Evolutionary conservation across 1,284 basidiomycete species (phyloP), one percentile per base, ranked within the genome.

Genomic region (Veloboletus limbatus): DNA sequence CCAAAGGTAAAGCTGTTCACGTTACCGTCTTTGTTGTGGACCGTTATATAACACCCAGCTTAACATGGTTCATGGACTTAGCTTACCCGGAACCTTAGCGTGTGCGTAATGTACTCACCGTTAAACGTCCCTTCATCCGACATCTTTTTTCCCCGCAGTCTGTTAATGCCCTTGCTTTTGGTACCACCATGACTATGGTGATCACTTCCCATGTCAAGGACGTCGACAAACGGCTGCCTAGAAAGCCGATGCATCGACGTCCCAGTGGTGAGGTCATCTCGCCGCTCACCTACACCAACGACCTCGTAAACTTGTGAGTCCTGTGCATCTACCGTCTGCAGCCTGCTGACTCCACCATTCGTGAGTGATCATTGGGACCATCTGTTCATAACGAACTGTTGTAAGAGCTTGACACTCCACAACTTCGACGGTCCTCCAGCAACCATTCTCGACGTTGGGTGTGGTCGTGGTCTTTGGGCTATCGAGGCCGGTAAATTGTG

Each of bases 391-490:
- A 68, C 67, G 30, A 72, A 62, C 40, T 73, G 72, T 42, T 74
- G 76, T 50, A 68, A 58, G 33, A 60, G 69, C 14, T 54, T 84
- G 31, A 79, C 84, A 1, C 70, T 82, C 49, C 73, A 80, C 54
- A 67, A 72, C 34, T 79, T 82, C 40, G 66, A 73, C 5, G 58
- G 57, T 1, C 75, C 78, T 14, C 85, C 85, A 0, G 38, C 56
- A 1, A 66, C 69, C 6, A 72, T 86, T 0, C 75, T 90, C 8
- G 86, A 88, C 58, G 69, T 94, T 20, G 92, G 91, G 0, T 92
- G 88, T 59, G 91, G 92, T 4, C 81, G 79, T 47, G 92, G 92
- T 0, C 76, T 80, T 43, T 88, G 86, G 85, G 74, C 75, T 9
- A 71, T 88, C 32, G 77, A 82, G 48, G 82, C 82, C 7, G 84